Evolutionary conservation across 176 grass and related monocot species (phyloP).

Genomic region (Thinopyrum elongatum): DNA sequence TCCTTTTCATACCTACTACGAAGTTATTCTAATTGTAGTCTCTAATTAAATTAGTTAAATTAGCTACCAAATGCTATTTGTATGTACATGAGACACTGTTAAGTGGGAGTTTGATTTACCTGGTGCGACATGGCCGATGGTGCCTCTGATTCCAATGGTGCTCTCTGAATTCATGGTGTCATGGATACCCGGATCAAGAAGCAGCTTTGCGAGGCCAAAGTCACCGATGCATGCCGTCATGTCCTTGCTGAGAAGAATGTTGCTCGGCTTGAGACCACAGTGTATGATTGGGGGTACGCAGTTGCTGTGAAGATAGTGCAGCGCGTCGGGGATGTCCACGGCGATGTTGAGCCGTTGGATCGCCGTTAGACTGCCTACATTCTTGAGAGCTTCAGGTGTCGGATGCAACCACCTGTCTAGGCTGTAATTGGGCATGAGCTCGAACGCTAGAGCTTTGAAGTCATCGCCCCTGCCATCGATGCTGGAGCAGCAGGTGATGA

Average conservation of each 20-base stretch:
- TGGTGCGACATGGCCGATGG: constrained; percentile 46
- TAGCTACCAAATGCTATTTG: background rate
- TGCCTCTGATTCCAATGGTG: constrained; percentile 29
- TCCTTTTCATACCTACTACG: background rate
- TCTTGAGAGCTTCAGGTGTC: background rate
- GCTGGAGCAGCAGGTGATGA: no score
- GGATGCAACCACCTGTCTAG: constrained; percentile 45
- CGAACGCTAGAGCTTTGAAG: no score
- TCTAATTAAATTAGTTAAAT: no score
- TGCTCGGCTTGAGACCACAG: constrained; percentile 47
- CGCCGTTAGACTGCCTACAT: background rate
- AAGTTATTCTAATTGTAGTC: background rate
- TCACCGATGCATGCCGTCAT: constrained; percentile 30
- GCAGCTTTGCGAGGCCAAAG: background rate
- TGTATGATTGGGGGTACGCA: constrained; percentile 27
- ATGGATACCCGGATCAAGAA: background rate
- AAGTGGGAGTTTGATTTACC: background rate
- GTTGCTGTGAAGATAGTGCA: constrained; percentile 43
- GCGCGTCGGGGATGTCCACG: constrained; percentile 23
- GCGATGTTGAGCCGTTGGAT: constrained; percentile 35
- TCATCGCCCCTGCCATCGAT: no score
- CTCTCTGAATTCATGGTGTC: background rate
- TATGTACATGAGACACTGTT: background rate
- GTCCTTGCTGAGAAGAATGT: constrained; percentile 40
- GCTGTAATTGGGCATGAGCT: constrained; percentile 49